A percentile compares a stretch with the other conserved stretches of the same genome.
Conservation (phyloP, 1,139 yeast species). For the Martiniozyma asiatica region DNA sequence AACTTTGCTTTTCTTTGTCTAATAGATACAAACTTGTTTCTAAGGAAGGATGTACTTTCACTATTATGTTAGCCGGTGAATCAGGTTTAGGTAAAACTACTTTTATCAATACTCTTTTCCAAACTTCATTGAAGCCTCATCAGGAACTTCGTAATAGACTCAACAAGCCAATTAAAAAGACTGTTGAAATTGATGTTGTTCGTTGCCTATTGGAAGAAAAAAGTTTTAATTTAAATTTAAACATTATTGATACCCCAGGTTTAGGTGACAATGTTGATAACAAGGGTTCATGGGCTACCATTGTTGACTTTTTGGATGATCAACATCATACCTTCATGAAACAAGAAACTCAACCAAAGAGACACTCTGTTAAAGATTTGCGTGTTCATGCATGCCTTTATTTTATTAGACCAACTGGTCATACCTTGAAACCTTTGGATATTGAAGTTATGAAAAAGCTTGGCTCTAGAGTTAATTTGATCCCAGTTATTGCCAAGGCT, state of each 20-base stretch:
- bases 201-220: conserved; percentile 91
- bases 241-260: conserved; percentile 93
- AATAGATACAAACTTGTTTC: conserved; percentile 74
- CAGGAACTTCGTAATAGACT: conserved; percentile 58
- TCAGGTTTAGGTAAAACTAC: conserved; percentile 93
- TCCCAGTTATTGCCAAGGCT: conserved; percentile 91
- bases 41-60: conserved; percentile 79
- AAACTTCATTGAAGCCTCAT: conserved; percentile 53
- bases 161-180: conserved; percentile 63
- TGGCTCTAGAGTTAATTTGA: conserved; percentile 79
- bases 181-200: conserved; percentile 82
- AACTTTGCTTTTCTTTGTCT: conserved; percentile 11
- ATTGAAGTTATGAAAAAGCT: conserved; percentile 86
- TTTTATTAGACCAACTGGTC: conserved; percentile 94
- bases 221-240: conserved; percentile 73
- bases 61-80: conserved; percentile 93
- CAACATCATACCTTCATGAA: conserved; percentile 92
- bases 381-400: conserved; percentile 94
- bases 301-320: conserved; percentile 88
- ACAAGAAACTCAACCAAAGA: conserved; percentile 90
- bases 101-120: conserved; percentile 84
- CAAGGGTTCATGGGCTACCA: conserved; percentile 86
- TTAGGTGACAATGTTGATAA: conserved; percentile 95
- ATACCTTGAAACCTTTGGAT: conserved; percentile 85
- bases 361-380: conserved; percentile 61